A percentile compares a stretch with the other conserved stretches of the same genome.
Evolutionary conservation across 78 protist genomes (phyloP).

Genomic region (Mantamonas sphyraenae): DNA sequence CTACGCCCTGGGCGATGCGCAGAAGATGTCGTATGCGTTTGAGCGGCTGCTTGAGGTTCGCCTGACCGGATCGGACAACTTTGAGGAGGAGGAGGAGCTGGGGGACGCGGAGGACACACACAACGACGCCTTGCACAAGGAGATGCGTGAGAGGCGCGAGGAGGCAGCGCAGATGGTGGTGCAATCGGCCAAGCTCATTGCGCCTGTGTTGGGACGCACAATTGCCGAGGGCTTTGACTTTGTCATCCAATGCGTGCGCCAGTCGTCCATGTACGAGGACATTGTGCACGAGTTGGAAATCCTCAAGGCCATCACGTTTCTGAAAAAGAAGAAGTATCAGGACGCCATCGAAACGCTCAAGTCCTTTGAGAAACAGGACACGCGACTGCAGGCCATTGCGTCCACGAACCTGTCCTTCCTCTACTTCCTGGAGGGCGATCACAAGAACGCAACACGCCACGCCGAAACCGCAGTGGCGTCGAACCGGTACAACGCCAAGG

Average conservation of each 20-base stretch:
- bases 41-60: neutral
- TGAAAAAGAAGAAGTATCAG: conserved; percentile 4
- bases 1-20: conserved; percentile 49
- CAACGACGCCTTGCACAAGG: conserved; percentile 18
- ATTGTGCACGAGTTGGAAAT: conserved; percentile 47
- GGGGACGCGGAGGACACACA: neutral
- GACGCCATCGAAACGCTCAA: conserved; percentile 52
- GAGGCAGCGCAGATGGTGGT: neutral
- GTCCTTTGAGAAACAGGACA: conserved; percentile 55
- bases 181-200: conserved; percentile 56
- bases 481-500: conserved; percentile 70
- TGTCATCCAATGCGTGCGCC: conserved; percentile 7
- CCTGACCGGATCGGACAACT: neutral
- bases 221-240: conserved; percentile 33
- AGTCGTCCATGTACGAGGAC: neutral
- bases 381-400: conserved; percentile 32
- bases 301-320: conserved; percentile 34
- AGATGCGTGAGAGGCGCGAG: conserved; percentile 6
- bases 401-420: conserved; percentile 70
- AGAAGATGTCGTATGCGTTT: conserved; percentile 25
- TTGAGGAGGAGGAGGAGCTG: conserved; percentile 15
- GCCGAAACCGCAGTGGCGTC: neutral
- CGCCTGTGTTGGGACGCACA: conserved; percentile 40
- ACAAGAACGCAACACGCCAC: conserved; percentile 2
- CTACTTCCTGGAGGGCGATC: conserved; percentile 63